phyloP scores from a whole-genome alignment of 2,329 filamentous ascomycete species.

The Pseudopyrenochaeta lycopersici region DNA sequence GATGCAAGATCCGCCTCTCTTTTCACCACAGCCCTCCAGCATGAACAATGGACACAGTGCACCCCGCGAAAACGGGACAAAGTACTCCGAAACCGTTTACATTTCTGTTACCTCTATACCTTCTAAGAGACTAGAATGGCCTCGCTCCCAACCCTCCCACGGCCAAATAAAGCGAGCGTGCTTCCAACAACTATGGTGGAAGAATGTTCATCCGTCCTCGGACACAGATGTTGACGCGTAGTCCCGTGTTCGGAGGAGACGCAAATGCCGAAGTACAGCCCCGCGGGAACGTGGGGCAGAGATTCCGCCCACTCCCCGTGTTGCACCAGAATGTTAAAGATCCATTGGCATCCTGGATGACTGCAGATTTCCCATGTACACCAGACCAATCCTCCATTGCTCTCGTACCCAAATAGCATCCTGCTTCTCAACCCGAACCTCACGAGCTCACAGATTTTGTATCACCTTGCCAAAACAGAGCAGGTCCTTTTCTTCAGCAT shows the following conservation, averaged over 20 bases:
- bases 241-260: constrained; percentile 7
- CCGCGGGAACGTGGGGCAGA: constrained; percentile 10
- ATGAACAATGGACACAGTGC: too few species aligned
- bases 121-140: too few species aligned
- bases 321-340: constrained; percentile 1
- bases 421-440: background rate
- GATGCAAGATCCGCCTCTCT: background rate
- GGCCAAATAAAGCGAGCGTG: too few species aligned
- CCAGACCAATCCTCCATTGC: constrained; percentile 3
- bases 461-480: background rate
- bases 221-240: constrained; percentile 3
- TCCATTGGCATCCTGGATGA: background rate
- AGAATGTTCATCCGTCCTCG: constrained; percentile 4
- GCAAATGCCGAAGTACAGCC: constrained; percentile 14
- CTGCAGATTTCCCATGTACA: constrained; percentile 1
- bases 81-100: too few species aligned
- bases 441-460: background rate
- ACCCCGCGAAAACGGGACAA: too few species aligned
- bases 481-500: constrained; percentile 4
- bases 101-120: too few species aligned
- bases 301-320: background rate
- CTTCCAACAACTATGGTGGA: background rate
- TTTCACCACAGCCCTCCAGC: too few species aligned
- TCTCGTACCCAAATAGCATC: background rate
- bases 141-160: too few species aligned